A percentile compares a stretch with the other conserved stretches of the same genome.
phyloP scores from a whole-genome alignment of 805 yeast genomes.

The Yarrowia hollandica region DNA sequence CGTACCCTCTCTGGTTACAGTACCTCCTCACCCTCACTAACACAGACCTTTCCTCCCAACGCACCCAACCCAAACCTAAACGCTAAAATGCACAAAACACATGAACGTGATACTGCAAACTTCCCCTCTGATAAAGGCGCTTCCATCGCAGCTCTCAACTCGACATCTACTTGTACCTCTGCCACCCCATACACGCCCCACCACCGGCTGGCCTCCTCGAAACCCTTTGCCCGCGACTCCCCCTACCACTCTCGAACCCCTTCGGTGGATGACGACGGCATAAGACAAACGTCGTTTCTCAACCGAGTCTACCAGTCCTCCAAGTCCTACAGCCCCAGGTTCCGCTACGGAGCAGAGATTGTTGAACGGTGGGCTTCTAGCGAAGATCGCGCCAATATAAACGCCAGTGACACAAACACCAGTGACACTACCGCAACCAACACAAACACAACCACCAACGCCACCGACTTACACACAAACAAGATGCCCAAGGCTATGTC shows the following conservation, averaged over 20 bases:
- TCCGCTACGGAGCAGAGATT: constrained; percentile 61
- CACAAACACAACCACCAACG: too few relatives aligned
- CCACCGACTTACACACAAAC: too few relatives aligned
- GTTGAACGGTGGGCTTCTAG: constrained; percentile 44
- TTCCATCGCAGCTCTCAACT: not conserved
- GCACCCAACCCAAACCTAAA: constrained; percentile 27
- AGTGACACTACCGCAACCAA: too few relatives aligned
- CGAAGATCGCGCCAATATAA: not conserved
- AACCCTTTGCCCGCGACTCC: constrained; percentile 16
- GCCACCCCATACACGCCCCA: not conserved
- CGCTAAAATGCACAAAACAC: constrained; percentile 23
- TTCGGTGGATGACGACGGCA: constrained; percentile 20
- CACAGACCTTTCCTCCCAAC: constrained; percentile 29
- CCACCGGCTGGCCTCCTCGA: not conserved
- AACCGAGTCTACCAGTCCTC: constrained; percentile 25
- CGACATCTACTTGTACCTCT: not conserved
- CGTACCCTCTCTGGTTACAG: not conserved
- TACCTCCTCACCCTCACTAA: not conserved
- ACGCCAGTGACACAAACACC: not conserved
- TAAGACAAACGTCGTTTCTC: constrained; percentile 22
- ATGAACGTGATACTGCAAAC: constrained; percentile 29
- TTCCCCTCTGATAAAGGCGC: constrained; percentile 27
- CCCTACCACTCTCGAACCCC: constrained; percentile 25
- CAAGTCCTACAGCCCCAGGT: constrained; percentile 40
- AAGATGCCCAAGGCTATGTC: constrained; percentile 28